Percentiles rank a stretch among this genome's conserved stretches.
These are phyloP conservation scores for Tephrocybe sp. DNA, from an alignment of 768 basidiomycete species.

Conservation along the genomic window DNA sequence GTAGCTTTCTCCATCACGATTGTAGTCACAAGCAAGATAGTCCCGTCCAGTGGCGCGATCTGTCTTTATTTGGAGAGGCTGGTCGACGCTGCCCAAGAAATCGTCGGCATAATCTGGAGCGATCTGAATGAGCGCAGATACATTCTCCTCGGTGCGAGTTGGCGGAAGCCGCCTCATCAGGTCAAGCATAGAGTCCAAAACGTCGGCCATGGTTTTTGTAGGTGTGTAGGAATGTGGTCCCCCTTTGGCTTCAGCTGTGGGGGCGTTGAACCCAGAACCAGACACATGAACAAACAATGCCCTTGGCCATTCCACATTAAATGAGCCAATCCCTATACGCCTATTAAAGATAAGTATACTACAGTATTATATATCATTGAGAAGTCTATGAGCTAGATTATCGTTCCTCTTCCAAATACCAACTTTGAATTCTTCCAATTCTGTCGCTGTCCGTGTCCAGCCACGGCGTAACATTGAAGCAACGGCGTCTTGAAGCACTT, in stretches of 20 bases:
- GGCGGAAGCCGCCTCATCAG: conserved; percentile 96
- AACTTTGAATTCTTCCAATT: conserved; percentile 27
- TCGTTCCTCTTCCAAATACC: conserved; percentile 32
- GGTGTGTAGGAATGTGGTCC: too few relatives aligned
- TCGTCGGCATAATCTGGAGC: conserved; percentile 95
- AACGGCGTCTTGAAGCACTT: conserved; percentile 20
- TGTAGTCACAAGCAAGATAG: conserved; percentile 93
- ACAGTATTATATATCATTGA: conserved; percentile 25
- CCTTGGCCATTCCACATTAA: background rate
- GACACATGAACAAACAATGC: background rate
- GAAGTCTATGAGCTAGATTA: conserved; percentile 26
- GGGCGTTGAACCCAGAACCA: too few relatives aligned
- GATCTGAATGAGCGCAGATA: conserved; percentile 75
- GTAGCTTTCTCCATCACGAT: conserved; percentile 89
- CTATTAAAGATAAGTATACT: background rate
- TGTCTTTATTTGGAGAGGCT: conserved; percentile 79
- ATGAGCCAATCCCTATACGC: too few relatives aligned
- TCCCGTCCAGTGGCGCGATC: conserved; percentile 84
- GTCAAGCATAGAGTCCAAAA: conserved; percentile 92
- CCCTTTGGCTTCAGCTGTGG: background rate
- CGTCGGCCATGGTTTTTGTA: conserved; percentile 60
- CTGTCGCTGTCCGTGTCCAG: conserved; percentile 27
- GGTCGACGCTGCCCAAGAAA: conserved; percentile 91
- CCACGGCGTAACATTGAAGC: conserved; percentile 29
- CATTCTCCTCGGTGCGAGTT: conserved; percentile 83